phyloP scores from a whole-genome alignment of 2,329 filamentous ascomycete genomes.

The Pseudogymnoascus pannorum region DNA sequence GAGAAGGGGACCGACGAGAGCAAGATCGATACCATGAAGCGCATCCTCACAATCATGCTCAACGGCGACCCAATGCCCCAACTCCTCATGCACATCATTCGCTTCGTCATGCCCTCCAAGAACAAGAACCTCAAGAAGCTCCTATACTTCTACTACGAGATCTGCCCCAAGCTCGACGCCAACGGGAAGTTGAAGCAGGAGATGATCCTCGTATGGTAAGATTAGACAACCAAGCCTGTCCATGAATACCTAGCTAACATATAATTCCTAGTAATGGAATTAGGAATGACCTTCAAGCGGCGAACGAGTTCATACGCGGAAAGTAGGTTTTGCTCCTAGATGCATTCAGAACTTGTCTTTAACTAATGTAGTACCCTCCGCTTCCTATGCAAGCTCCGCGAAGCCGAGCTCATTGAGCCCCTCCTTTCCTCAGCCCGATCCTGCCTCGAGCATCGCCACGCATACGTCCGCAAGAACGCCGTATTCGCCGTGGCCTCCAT shows the following conservation, averaged over 20 bases:
- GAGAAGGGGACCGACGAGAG: conserved; percentile 90
- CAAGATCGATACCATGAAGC: conserved; percentile 94
- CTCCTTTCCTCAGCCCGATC: conserved; percentile 84
- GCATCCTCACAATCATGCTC: conserved; percentile 92
- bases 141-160: conserved; percentile 98
- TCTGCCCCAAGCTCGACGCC: conserved; percentile 90
- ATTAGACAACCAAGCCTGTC: no score
- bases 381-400: conserved; percentile 92
- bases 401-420: conserved; percentile 92
- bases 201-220: conserved; percentile 97
- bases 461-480: conserved; percentile 96
- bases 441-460: conserved; percentile 92
- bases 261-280: conserved; percentile 99
- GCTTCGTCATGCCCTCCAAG: conserved; percentile 98
- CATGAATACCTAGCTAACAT: no score
- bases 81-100: conserved; percentile 98
- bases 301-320: conserved; percentile 98
- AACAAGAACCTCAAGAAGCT: conserved; percentile 96
- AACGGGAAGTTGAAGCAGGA: conserved; percentile 96
- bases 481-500: conserved; percentile 93
- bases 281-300: conserved; percentile 91
- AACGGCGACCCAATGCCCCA: conserved; percentile 95
- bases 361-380: conserved; percentile 97
- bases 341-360: no score
- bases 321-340: no score